Base-by-base conservation (phyloP, 1,284 basidiomycete species). In the Pseudozyma thailandica region DNA sequence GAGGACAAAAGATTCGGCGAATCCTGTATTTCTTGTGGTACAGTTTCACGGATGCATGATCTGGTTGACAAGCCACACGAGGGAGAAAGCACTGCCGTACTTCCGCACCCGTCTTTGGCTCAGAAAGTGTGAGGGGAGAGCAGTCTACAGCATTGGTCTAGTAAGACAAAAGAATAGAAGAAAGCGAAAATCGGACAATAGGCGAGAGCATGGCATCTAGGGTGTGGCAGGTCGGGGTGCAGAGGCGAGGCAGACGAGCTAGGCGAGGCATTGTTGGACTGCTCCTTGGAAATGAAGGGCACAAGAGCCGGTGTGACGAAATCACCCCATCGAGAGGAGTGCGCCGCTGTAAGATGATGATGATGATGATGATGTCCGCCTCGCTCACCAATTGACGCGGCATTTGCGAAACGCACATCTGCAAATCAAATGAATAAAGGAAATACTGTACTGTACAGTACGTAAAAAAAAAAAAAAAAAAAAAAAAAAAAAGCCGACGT, bases 311-410 rank as follows among this genome's bases (percentile, higher is more conserved):
- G 37, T 31, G 52, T 54, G 52, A 54, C 52, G 52, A 47, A 54
- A 54, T 47, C 8, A 35, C 21, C 12, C 15, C 8, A 13, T 18
- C 20, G 20, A 33, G 27, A 18, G 8, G 38, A 10, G 26, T 12
- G 18, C 6, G 28, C 18, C 15, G 42, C 50, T 54, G 52, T 54
- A 28, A 46, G 52, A 54, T 54, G 52, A 54, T 47, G 51, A 53
- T 53, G 42, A 47, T 46, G 52, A 38, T 23, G 23, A 21, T 38
- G 37, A 9, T 18, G 37, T 4, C 18, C 15, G 9, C 9, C 9
- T 20, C 15, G 18, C 18, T 9, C 37, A 38, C 15, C 9, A 3
- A 12, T 8, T 21, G 16, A 18, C 21, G 39, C 39, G 39, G 39
- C 39, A 23, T 41, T 21, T 41, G 39, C 39, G 18, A 21, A 6